These are phyloP conservation scores for Saccharum spontaneum DNA, from an alignment of 176 grass and related monocot species.

Conservation along the genomic window DNA sequence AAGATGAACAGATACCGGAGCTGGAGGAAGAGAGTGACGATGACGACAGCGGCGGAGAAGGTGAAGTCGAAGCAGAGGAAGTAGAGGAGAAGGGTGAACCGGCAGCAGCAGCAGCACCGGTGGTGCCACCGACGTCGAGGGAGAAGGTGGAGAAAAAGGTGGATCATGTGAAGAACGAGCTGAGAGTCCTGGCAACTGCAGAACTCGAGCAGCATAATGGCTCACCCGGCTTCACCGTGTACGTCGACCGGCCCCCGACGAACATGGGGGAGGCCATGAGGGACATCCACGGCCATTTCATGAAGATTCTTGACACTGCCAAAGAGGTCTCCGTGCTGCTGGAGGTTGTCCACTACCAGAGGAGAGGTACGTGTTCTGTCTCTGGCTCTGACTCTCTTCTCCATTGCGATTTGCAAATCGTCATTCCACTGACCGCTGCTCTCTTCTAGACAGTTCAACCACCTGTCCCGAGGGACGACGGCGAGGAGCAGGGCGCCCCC, in stretches of 20 bases:
- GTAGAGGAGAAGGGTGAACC: background rate
- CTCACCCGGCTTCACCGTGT: slow-evolving; percentile 68
- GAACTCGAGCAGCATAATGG: slow-evolving; percentile 49
- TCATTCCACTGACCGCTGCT: slow-evolving; percentile 11
- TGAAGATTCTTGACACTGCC: slow-evolving; percentile 47
- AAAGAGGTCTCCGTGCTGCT: slow-evolving; percentile 59
- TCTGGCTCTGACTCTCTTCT: background rate
- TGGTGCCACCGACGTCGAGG: background rate
- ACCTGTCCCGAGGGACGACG: slow-evolving; percentile 18
- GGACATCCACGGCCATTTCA: slow-evolving; percentile 63
- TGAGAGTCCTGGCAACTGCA: slow-evolving; percentile 33
- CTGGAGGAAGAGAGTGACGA: slow-evolving; percentile 38
- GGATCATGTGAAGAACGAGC: slow-evolving; percentile 43
- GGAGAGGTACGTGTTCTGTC: slow-evolving; percentile 32
- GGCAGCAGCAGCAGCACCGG: background rate
- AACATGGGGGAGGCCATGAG: slow-evolving; percentile 78
- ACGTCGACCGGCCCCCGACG: slow-evolving; percentile 53
- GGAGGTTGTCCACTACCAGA: slow-evolving; percentile 57
- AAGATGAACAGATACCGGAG: slow-evolving; percentile 41
- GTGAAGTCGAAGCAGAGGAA: background rate
- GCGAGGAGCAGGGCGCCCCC: slow-evolving; percentile 31
- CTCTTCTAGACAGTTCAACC: slow-evolving; percentile 48
- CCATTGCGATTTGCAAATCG: background rate
- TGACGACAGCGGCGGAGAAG: background rate
- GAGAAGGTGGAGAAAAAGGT: slow-evolving; percentile 7